Evolutionary conservation across 1,139 yeast genomes (phyloP).

Genomic region (Taphrina confusa): DNA sequence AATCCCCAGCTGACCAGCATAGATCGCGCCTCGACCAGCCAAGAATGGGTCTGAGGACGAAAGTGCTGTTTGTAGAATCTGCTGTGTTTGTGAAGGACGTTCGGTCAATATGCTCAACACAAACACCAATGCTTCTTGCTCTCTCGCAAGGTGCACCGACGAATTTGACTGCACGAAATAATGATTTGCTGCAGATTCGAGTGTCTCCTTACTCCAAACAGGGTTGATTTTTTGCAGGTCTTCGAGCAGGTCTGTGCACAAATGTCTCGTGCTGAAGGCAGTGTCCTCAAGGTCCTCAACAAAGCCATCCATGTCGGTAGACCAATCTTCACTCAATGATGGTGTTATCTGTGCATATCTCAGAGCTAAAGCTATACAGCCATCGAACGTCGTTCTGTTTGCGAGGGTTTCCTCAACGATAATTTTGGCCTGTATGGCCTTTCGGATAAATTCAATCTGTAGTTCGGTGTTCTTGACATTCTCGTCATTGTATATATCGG

Average conservation of each 20-base stretch:
- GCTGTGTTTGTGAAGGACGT: neutral
- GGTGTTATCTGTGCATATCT: conserved; percentile 30
- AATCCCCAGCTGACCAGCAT: conserved; percentile 24
- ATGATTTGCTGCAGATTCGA: conserved; percentile 8
- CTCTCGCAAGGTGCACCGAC: conserved; percentile 13
- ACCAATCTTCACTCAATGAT: conserved; percentile 23
- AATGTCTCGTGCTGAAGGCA: conserved; percentile 18
- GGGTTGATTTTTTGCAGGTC: conserved; percentile 20
- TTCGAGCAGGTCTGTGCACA: conserved; percentile 27
- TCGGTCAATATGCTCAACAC: conserved; percentile 7
- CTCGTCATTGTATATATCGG: conserved; percentile 21
- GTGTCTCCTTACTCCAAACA: neutral
- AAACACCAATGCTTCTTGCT: conserved; percentile 30
- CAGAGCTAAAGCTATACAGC: conserved; percentile 23
- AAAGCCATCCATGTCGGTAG: conserved; percentile 27
- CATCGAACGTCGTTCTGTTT: conserved; percentile 13
- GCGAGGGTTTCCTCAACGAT: conserved; percentile 21
- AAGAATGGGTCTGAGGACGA: conserved; percentile 14
- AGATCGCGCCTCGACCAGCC: conserved; percentile 24
- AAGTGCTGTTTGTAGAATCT: conserved; percentile 1
- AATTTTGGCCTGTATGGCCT: conserved; percentile 28
- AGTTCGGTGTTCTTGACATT: neutral
- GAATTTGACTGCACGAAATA: conserved; percentile 7
- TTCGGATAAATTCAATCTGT: conserved; percentile 23
- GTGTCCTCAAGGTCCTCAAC: conserved; percentile 32